phyloP scores from a whole-genome alignment of 208 protist genomes.

The Novymonas esmeraldas region DNA sequence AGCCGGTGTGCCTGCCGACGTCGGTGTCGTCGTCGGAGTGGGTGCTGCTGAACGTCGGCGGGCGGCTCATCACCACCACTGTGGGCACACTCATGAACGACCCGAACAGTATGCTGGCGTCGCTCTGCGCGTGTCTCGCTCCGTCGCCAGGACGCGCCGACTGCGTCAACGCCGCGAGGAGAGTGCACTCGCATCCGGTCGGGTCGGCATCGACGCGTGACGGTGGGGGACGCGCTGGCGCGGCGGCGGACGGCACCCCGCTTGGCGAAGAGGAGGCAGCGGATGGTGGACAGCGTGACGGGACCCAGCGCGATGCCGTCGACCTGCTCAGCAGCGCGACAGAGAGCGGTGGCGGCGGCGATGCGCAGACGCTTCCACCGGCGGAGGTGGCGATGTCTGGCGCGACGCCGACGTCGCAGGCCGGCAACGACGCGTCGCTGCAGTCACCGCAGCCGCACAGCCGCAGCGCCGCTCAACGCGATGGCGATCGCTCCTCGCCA shows the following conservation, averaged over 20 bases:
- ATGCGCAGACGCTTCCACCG: background rate
- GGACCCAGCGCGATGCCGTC: background rate
- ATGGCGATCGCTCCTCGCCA: slow-evolving; percentile 3
- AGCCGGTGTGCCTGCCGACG: slow-evolving; percentile 24
- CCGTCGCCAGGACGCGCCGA: background rate
- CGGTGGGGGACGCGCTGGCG: background rate
- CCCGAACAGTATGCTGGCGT: slow-evolving; percentile 61
- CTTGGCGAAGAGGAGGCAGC: background rate
- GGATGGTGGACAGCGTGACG: no score
- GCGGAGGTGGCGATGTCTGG: background rate
- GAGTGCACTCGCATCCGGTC: background rate
- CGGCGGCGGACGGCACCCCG: background rate
- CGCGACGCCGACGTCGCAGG: background rate
- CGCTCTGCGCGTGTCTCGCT: slow-evolving; percentile 32
- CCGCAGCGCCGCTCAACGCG: background rate
- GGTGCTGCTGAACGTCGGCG: slow-evolving; percentile 85
- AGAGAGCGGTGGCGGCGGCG: slow-evolving; percentile 3
- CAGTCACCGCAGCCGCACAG: background rate
- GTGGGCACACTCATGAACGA: slow-evolving; percentile 71
- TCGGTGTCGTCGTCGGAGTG: slow-evolving; percentile 50
- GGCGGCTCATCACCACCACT: slow-evolving; percentile 76
- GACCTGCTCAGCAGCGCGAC: slow-evolving; percentile 2
- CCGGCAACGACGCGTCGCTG: no score
- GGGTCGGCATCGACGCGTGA: background rate
- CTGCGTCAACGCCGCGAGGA: background rate